Percentiles rank a stretch among this genome's conserved stretches.
Conservation (phyloP, 1,284 basidiomycete species). For the Thelephora terrestris region DNA sequence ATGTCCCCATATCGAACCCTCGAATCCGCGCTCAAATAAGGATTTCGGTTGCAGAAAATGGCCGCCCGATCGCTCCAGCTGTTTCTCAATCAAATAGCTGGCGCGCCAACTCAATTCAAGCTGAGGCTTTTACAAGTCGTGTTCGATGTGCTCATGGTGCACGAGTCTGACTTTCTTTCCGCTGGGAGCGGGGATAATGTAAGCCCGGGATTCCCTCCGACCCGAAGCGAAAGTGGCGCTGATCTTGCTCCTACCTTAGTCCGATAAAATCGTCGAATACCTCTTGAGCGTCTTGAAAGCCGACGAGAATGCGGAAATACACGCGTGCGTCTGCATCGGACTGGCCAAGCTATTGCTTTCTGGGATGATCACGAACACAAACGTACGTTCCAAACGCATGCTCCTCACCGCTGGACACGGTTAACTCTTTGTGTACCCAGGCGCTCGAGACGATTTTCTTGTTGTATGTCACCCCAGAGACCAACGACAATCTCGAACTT, state of each 20-base stretch:
- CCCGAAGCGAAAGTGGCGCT: background rate
- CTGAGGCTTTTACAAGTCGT: slow-evolving; percentile 78
- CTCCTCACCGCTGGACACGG: slow-evolving; percentile 1
- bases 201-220: slow-evolving; percentile 13
- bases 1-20: background rate
- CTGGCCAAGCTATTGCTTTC: slow-evolving; percentile 86
- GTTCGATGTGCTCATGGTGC: slow-evolving; percentile 87
- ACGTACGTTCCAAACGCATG: slow-evolving; percentile 31
- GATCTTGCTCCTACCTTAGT: background rate
- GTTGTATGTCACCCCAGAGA: slow-evolving; percentile 84
- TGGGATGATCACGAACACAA: slow-evolving; percentile 71
- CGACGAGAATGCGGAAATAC: slow-evolving; percentile 69
- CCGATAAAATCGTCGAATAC: slow-evolving; percentile 64
- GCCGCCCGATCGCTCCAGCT: slow-evolving; percentile 87
- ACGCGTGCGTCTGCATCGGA: slow-evolving; percentile 76
- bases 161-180: slow-evolving; percentile 70
- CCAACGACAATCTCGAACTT: slow-evolving; percentile 74
- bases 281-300: slow-evolving; percentile 66
- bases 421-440: slow-evolving; percentile 27
- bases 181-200: slow-evolving; percentile 41
- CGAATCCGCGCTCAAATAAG: background rate
- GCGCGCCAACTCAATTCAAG: slow-evolving; percentile 70
- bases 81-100: slow-evolving; percentile 79
- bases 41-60: slow-evolving; percentile 51
- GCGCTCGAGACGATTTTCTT: slow-evolving; percentile 40